Evolutionary conservation across 164 flowering plant genomes (phyloP), one percentile per base, ranked within the genome.

Genomic region (Liriodendron chinense): DNA sequence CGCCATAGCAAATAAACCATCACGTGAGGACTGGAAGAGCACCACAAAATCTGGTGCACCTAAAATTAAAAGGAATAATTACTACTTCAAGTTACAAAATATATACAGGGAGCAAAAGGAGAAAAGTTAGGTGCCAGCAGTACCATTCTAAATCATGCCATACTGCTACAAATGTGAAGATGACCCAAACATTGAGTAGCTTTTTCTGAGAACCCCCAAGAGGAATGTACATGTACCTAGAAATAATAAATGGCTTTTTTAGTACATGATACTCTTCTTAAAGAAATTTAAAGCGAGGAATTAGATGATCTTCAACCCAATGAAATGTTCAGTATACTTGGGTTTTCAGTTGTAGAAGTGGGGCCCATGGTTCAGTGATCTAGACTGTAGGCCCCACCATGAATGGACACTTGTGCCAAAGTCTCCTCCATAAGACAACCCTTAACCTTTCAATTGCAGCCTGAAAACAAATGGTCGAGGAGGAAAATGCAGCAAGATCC

Each of bases 71-170:
- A 69, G 6, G n/a, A 6, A 53, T 24, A 23, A 20, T 43, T 26
- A 71, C 26, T 53, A 53, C 12, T 65, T 63, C 49, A 57, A 43
- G 8, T 21, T 2, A 56, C 3, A 47, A 72, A 53, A 50, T 12
- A 28, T 61, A 21, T 14, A 5, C 8, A 53, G 22, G 68, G 49
- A 65, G 66, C 56, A 66, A 53, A 53, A 70, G 56, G 67, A 76
- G 75, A 67, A 67, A 18, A 5, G 20, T 67, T 13, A 43, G 69
- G n/a, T 20, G 65, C 65, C 73, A 69, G 23, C 59, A 62, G 47
- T 92, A 96, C 99, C 99, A 96, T 71, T 96, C 98, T 72, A 96
- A 78, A 80, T 96, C 99, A 83, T 96, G 99, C 99, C 99, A 96
- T 61, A 96, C 70, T 48, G 99, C 99, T n/a, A 96, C 99, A 87